These are phyloP conservation scores for Hysterangium stoloniferum DNA, from an alignment of 768 basidiomycete genomes.

Conservation along the genomic window DNA sequence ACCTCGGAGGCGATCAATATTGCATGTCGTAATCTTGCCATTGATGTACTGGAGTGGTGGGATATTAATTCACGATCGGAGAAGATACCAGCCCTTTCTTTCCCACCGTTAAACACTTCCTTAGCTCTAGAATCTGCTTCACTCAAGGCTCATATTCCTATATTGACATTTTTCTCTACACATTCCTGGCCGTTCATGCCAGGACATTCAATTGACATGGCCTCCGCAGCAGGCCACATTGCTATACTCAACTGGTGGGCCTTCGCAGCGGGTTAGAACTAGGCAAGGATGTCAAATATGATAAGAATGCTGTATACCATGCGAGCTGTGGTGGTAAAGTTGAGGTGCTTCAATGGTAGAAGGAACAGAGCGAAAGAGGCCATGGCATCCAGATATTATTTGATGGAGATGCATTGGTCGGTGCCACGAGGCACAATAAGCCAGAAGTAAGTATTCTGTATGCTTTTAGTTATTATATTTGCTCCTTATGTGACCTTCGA, in stretches of 20 bases:
- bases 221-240: slow-evolving; percentile 70
- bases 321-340: slow-evolving; percentile 77
- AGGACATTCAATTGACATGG: slow-evolving; percentile 80
- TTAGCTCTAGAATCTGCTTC: slow-evolving; percentile 74
- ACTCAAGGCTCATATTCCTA: slow-evolving; percentile 67
- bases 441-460: slow-evolving; percentile 60
- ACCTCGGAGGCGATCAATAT: slow-evolving; percentile 68
- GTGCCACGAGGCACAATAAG: slow-evolving; percentile 75
- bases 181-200: slow-evolving; percentile 67
- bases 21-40: slow-evolving; percentile 70
- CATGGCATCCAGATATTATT: slow-evolving; percentile 72
- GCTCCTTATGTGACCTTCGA: too few species aligned
- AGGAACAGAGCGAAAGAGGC: slow-evolving; percentile 26
- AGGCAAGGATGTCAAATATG: slow-evolving; percentile 43
- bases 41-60: slow-evolving; percentile 80
- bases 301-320: slow-evolving; percentile 66
- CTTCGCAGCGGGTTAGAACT: slow-evolving; percentile 60
- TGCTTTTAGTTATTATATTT: too few species aligned
- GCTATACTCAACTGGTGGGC: slow-evolving; percentile 83
- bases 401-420: slow-evolving; percentile 71
- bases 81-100: slow-evolving; percentile 10
- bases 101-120: slow-evolving; percentile 68
- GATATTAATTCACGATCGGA: slow-evolving; percentile 36
- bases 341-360: slow-evolving; percentile 79
- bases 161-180: slow-evolving; percentile 38